Percentiles rank a stretch among this genome's conserved stretches.
Conservation (phyloP, 176 grass and related monocot genomes). For the Bothriochloa decipiens region DNA sequence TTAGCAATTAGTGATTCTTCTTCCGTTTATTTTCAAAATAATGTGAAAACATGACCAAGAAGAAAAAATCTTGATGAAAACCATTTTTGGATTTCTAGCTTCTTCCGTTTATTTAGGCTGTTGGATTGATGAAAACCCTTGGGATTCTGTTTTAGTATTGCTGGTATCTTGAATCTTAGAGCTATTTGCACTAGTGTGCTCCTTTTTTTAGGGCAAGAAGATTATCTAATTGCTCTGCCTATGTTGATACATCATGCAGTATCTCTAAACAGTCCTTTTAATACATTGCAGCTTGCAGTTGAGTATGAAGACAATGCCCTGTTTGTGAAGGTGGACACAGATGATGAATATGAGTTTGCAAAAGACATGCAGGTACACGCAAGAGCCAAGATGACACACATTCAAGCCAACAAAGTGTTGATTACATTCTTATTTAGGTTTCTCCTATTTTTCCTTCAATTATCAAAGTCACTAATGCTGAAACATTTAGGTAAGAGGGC, state of each 20-base stretch:
- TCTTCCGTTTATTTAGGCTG: no score
- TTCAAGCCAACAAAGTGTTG: neutral
- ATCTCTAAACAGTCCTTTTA: slow-evolving; percentile 32
- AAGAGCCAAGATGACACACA: neutral
- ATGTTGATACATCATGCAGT: neutral
- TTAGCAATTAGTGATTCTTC: neutral
- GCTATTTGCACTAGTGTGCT: neutral
- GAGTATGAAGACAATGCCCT: slow-evolving; percentile 72
- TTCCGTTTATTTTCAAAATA: neutral
- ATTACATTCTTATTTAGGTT: neutral
- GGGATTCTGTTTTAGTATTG: neutral
- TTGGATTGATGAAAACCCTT: no score
- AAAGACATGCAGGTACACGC: slow-evolving; percentile 91
- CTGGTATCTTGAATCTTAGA: slow-evolving; percentile 8
- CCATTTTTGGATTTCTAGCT: neutral
- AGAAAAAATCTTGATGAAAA: neutral
- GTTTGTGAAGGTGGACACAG: slow-evolving; percentile 84
- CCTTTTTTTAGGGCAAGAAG: neutral
- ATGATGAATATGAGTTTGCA: slow-evolving; percentile 84
- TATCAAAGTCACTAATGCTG: slow-evolving; percentile 9
- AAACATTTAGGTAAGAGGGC: slow-evolving; percentile 66
- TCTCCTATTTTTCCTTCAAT: neutral
- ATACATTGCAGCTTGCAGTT: slow-evolving; percentile 66
- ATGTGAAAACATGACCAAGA: neutral
- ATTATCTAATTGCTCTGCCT: neutral